Base-by-base conservation (phyloP, 768 basidiomycete genomes). In the Infundibulicybe gibba region DNA sequence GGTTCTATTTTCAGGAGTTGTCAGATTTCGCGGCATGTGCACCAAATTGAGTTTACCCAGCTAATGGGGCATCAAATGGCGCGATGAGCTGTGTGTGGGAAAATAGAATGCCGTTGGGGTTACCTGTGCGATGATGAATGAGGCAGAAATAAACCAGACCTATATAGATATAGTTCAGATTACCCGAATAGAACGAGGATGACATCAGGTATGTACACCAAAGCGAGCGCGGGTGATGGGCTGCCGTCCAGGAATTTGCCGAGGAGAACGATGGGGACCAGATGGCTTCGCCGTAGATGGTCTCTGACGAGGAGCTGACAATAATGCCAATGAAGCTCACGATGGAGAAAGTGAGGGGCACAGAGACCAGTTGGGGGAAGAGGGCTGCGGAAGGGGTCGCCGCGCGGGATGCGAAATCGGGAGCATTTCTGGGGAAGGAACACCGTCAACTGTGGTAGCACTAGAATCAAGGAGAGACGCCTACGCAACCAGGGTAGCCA, bases 271-370 rank as follows among this genome's bases (percentile, higher is more conserved):
- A 92, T 76, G 2, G 87, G 87, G 81, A 81, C 90, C 88, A 91
- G 44, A 92, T 77, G 12, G 83, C 79, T 52, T 83, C 81, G 17
- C 85, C 87, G 55, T 85, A 91, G 53, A 91, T 84, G 12, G 81
- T 75, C 51, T 81, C 72, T 15, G 85, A 85, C 15, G 86, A 85
- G 1, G 88, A 90, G 47, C 83, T 82, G 52, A 93, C 88, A 43
- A 90, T 80, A 61, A 93, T 87, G 1, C 88, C 87, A 49, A 92
- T 70, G 65, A 92, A 85, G 56, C 81, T 83, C 55, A 88, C 83
- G 44, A 90, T 60, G 19, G 81, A 81, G 65, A 89, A 90, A 1
- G 80, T 77, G 44, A 91, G 49, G 0, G 90, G 89, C 25, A 90
- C 76, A 0, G 87, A 75, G 50, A 89, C 63, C 13, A 87, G 66